Percentiles rank a stretch among this genome's conserved stretches.
phyloP scores from a whole-genome alignment of 1,139 yeast species.

The Blastobotrys proliferans region DNA sequence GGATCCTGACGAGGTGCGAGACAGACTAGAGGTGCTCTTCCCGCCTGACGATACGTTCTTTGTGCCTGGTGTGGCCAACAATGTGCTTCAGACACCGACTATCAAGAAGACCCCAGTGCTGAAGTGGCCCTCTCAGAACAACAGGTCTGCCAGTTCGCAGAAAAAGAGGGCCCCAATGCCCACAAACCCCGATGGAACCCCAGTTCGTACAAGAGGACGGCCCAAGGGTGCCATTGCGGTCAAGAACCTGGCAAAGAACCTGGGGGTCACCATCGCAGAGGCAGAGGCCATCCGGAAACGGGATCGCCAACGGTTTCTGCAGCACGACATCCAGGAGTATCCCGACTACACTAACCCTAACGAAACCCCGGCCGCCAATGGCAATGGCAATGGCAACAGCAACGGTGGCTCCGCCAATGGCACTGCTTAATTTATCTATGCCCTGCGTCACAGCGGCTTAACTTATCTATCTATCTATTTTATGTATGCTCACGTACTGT shows the following conservation, averaged over 20 bases:
- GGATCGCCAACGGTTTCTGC: conserved; percentile 7
- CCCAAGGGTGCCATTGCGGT: conserved; percentile 14
- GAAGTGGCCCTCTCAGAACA: too few relatives aligned
- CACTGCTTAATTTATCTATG: too few relatives aligned
- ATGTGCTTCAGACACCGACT: too few relatives aligned
- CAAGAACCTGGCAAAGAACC: conserved; percentile 7
- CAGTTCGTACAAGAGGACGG: conserved; percentile 10
- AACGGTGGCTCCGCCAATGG: not conserved
- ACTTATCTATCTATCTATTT: not conserved
- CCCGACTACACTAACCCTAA: not conserved
- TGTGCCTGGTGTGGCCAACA: too few relatives aligned
- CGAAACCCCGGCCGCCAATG: not conserved
- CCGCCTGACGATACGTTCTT: too few relatives aligned
- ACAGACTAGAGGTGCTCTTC: conserved; percentile 3
- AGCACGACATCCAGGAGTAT: conserved; percentile 3
- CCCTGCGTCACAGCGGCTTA: too few relatives aligned
- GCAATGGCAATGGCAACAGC: not conserved
- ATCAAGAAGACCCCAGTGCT: too few relatives aligned
- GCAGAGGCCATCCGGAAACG: conserved; percentile 11
- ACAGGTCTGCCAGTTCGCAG: too few relatives aligned
- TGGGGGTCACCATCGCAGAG: conserved; percentile 11
- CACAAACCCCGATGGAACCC: conserved; percentile 3
- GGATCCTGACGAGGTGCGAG: conserved; percentile 11
- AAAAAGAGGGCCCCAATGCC: too few relatives aligned
- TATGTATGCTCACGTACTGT: too few relatives aligned